These are phyloP conservation scores for Plenodomus lindquistii DNA, from an alignment of 2,329 filamentous ascomycete species.

Conservation along the genomic window DNA sequence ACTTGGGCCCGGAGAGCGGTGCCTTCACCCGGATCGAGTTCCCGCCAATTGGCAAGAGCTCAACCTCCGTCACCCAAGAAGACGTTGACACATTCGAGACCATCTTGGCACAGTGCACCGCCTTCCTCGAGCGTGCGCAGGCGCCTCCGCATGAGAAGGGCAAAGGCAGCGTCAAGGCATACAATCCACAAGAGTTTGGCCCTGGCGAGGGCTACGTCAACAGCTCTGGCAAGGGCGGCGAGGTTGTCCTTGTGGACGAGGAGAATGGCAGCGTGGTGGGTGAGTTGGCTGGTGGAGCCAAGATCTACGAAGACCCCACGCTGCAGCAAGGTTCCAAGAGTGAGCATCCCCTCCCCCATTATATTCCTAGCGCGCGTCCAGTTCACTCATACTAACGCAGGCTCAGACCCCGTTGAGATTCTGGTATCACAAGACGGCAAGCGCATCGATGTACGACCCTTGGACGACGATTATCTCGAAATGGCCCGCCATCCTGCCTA, in stretches of 20 bases:
- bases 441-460: conserved; percentile 69
- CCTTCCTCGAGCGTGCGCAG: conserved; percentile 83
- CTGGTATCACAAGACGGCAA: conserved; percentile 71
- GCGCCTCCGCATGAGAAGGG: conserved; percentile 54
- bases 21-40: conserved; percentile 95
- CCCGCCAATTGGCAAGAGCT: conserved; percentile 69
- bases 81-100: conserved; percentile 97
- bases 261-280: conserved; percentile 95
- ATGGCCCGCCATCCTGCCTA: conserved; percentile 89
- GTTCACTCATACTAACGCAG: conserved; percentile 28
- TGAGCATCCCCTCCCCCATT: conserved; percentile 48
- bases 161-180: conserved; percentile 50
- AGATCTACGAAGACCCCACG: conserved; percentile 74
- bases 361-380: background rate
- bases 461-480: conserved; percentile 71
- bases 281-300: conserved; percentile 80
- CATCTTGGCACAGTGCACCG: conserved; percentile 95
- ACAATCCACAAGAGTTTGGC: conserved; percentile 81
- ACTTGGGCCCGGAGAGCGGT: conserved; percentile 82
- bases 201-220: conserved; percentile 77
- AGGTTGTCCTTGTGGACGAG: conserved; percentile 92
- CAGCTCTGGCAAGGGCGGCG: conserved; percentile 55
- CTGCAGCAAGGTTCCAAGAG: conserved; percentile 90
- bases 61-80: conserved; percentile 73
- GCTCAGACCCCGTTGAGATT: conserved; percentile 76